Evolutionary conservation across 352 stramenopile genomes (phyloP).

Genomic region (Phytopythium cucurbitacearum): DNA sequence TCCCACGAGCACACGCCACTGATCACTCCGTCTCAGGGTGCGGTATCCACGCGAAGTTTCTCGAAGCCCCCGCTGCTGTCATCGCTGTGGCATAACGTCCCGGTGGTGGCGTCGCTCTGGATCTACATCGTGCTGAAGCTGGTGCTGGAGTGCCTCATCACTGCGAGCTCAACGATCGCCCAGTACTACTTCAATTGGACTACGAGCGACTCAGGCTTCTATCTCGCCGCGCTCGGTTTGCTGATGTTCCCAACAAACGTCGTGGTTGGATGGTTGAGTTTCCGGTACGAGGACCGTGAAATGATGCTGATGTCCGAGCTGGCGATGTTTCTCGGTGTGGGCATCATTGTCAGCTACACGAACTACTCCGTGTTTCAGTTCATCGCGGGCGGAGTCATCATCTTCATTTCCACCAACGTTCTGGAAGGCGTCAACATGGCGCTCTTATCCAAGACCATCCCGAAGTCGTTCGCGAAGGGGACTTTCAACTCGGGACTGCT

Average conservation of each 20-base stretch:
- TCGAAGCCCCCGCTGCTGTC: conserved; percentile 27
- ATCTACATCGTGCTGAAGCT: conserved; percentile 93
- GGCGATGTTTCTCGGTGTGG: conserved; percentile 88
- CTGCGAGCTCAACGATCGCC: conserved; percentile 74
- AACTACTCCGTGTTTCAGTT: conserved; percentile 87
- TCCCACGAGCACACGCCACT: conserved; percentile 35
- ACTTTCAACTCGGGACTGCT: conserved; percentile 95
- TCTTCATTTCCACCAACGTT: conserved; percentile 92
- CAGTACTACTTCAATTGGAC: conserved; percentile 91
- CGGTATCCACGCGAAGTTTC: not conserved
- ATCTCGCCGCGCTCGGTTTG: conserved; percentile 83
- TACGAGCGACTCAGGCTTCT: conserved; percentile 79
- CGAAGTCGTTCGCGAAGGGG: conserved; percentile 87
- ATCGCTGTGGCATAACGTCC: conserved; percentile 71
- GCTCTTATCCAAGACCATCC: conserved; percentile 92
- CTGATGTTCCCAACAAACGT: conserved; percentile 93
- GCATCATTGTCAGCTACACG: conserved; percentile 83
- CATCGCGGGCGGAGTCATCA: conserved; percentile 81
- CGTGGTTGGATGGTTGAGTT: conserved; percentile 85
- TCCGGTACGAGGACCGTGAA: conserved; percentile 89
- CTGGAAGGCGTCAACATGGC: conserved; percentile 93
- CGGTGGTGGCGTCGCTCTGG: conserved; percentile 67
- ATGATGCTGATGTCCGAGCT: conserved; percentile 86
- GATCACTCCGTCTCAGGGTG: conserved; percentile 19
- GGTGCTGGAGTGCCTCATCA: conserved; percentile 88